phyloP scores from a whole-genome alignment of 78 protist genomes.

The Blattamonas nauphoetae region DNA sequence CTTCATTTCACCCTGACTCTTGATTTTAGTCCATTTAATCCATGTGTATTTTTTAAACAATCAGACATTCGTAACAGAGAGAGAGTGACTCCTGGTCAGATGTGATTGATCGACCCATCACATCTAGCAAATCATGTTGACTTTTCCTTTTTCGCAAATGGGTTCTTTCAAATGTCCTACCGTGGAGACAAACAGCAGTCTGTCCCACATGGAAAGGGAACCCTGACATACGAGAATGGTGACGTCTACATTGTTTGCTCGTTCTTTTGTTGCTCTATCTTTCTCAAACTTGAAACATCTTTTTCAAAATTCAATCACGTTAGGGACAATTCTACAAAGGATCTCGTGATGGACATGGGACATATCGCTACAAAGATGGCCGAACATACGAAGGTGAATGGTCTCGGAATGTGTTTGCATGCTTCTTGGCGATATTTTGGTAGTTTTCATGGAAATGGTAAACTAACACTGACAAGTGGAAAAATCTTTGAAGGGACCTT shows the following conservation, averaged over 20 bases:
- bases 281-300: not conserved
- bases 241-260: not conserved
- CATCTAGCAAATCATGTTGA: too few species aligned
- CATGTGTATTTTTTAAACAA: too few species aligned
- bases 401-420: not conserved
- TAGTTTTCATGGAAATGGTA: slow-evolving; percentile 4
- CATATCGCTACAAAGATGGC: not conserved
- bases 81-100: too few species aligned
- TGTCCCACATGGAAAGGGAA: too few species aligned
- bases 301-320: not conserved
- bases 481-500: not conserved
- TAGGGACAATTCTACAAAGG: not conserved
- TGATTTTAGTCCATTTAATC: too few species aligned
- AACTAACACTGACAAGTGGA: not conserved
- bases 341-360: not conserved
- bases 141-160: too few species aligned
- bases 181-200: too few species aligned
- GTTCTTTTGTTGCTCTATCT: not conserved
- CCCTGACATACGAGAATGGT: not conserved
- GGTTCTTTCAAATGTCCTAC: too few species aligned
- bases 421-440: not conserved
- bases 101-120: too few species aligned
- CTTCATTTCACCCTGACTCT: too few species aligned
- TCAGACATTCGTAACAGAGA: too few species aligned
- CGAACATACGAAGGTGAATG: not conserved